Percentiles rank a stretch among this genome's conserved stretches.
These are phyloP conservation scores for Malassezia nana DNA, from an alignment of 1,284 basidiomycete genomes.

Conservation along the genomic window DNA sequence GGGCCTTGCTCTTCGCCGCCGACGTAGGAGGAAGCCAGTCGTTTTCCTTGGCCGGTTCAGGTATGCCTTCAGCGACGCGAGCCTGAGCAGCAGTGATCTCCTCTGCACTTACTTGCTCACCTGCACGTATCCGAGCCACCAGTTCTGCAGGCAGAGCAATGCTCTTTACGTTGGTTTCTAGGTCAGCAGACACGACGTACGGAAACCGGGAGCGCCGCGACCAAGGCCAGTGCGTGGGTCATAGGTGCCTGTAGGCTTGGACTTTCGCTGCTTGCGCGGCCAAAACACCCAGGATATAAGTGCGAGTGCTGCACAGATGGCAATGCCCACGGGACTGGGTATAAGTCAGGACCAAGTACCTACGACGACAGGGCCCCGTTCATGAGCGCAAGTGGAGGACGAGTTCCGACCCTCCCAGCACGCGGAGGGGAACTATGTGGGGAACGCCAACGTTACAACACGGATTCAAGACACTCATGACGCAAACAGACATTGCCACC, in stretches of 20 bases:
- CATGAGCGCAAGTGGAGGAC: background rate
- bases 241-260: conserved; percentile 13
- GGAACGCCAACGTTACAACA: background rate
- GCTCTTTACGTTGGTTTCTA: conserved; percentile 25
- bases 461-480: background rate
- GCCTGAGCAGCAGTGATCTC: conserved; percentile 28
- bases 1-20: background rate
- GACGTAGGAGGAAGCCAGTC: conserved; percentile 19
- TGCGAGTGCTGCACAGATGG: background rate
- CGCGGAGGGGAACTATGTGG: background rate
- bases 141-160: conserved; percentile 27
- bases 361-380: background rate
- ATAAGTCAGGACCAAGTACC: background rate
- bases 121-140: conserved; percentile 28
- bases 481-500: conserved; percentile 10
- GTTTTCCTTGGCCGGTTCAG: conserved; percentile 3
- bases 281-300: conserved; percentile 5
- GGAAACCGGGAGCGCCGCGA: conserved; percentile 32
- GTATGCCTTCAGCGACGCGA: conserved; percentile 7
- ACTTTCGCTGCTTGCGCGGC: background rate
- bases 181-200: conserved; percentile 9
- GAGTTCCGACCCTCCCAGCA: background rate
- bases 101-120: conserved; percentile 30
- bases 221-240: conserved; percentile 32
- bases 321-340: background rate